Evolutionary conservation across 1,284 basidiomycete species (phyloP).

Genomic region (Cryptococcus floricola): DNA sequence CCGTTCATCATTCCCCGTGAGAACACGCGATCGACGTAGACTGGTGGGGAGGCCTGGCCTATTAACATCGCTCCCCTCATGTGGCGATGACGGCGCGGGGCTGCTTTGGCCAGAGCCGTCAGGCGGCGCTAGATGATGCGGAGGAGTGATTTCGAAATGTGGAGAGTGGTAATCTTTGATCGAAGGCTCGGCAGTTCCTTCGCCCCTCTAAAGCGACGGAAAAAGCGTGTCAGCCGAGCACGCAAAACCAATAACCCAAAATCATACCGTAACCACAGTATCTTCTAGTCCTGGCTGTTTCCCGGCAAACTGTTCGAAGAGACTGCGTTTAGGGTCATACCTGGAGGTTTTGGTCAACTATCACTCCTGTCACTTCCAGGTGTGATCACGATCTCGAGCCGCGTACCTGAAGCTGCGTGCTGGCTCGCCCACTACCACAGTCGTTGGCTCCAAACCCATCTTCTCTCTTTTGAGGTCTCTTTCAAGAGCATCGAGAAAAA

Average conservation of each 20-base stretch:
- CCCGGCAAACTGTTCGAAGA: constrained; percentile 76
- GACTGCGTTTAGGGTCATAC: constrained; percentile 75
- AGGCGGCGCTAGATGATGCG: too few species aligned
- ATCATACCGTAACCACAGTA: constrained; percentile 11
- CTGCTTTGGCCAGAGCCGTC: too few species aligned
- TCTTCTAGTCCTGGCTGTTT: constrained; percentile 41
- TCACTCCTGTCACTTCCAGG: too few species aligned
- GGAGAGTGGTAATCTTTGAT: not conserved
- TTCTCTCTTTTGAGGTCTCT: constrained; percentile 90
- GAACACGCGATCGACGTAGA: too few species aligned
- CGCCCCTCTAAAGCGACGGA: not conserved
- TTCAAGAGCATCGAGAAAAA: constrained; percentile 89
- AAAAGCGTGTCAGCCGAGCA: not conserved
- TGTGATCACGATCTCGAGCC: not conserved
- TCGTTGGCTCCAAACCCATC: constrained; percentile 77
- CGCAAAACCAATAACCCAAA: not conserved
- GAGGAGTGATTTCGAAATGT: too few species aligned
- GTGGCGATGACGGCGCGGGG: too few species aligned
- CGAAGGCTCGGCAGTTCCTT: not conserved
- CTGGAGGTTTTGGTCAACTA: constrained; percentile 52
- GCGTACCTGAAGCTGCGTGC: constrained; percentile 54
- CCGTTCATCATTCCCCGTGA: not conserved
- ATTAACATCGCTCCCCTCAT: too few species aligned
- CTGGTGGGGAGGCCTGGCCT: too few species aligned
- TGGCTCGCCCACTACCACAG: constrained; percentile 70